Conservation (phyloP, 257 asterid genomes). For the Lycium ferocissimum region DNA sequence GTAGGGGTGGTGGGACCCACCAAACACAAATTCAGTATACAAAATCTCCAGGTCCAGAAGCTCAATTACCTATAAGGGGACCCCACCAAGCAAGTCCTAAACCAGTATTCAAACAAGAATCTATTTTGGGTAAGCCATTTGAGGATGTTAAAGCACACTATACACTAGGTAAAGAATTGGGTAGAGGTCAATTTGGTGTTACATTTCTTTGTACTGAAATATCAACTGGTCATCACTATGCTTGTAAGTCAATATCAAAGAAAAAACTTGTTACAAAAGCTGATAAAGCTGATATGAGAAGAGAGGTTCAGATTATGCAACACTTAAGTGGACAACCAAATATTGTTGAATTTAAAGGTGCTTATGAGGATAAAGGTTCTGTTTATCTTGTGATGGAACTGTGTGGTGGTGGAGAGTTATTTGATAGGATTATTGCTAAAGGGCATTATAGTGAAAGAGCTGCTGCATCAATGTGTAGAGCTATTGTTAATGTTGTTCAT, state of each 20-base stretch:
- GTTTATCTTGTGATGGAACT: conserved; percentile 80
- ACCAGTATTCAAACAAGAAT: conserved; percentile 42
- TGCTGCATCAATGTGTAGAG: conserved; percentile 69
- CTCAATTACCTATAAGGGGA: conserved; percentile 40
- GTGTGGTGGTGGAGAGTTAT: conserved; percentile 82
- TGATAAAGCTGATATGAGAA: conserved; percentile 76
- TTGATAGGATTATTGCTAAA: conserved; percentile 69
- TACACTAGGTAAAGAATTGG: conserved; percentile 66
- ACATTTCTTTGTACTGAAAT: conserved; percentile 62
- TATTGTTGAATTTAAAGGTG: conserved; percentile 75
- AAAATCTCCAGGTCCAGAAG: conserved; percentile 59
- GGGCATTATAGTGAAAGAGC: conserved; percentile 77
- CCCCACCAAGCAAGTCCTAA: conserved; percentile 43
- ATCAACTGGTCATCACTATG: conserved; percentile 54
- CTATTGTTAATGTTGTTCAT: conserved; percentile 72
- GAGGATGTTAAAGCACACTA: conserved; percentile 58
- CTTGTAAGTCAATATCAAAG: conserved; percentile 80
- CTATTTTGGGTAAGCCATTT: conserved; percentile 67
- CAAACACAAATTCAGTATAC: conserved; percentile 56
- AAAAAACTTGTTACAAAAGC: conserved; percentile 61
- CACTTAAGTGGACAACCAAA: conserved; percentile 81
- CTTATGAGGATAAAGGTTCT: conserved; percentile 69
- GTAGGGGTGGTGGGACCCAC: not conserved
- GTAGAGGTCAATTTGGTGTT: conserved; percentile 80
- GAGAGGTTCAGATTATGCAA: conserved; percentile 85